Percentiles rank a stretch among this genome's conserved stretches.
Evolutionary conservation across 805 yeast genomes (phyloP).

Genomic region (Scheffersomyces spartinae): DNA sequence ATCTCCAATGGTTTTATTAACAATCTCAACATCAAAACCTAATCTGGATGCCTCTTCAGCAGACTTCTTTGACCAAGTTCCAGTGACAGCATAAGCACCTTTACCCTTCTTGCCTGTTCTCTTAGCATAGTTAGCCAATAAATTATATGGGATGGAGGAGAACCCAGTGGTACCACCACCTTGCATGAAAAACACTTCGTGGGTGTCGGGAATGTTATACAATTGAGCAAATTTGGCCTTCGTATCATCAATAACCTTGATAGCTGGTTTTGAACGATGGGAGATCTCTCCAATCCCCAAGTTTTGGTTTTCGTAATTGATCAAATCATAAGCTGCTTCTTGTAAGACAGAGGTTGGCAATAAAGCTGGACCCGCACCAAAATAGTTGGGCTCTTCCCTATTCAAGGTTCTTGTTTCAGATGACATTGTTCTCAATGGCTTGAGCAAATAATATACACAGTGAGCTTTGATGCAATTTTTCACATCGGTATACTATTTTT

Average conservation of each 20-base stretch:
- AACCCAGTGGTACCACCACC: constrained; percentile 98
- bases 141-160: constrained; percentile 74
- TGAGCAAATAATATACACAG: too few species aligned
- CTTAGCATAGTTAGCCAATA: constrained; percentile 64
- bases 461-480: too few species aligned
- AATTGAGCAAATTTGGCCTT: constrained; percentile 55
- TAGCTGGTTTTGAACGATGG: constrained; percentile 83
- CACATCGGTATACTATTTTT: too few species aligned
- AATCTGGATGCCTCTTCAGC: constrained; percentile 78
- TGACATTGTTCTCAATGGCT: too few species aligned
- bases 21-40: constrained; percentile 61
- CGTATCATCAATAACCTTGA: constrained; percentile 63
- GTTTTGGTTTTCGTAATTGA: constrained; percentile 58
- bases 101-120: constrained; percentile 65
- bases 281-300: constrained; percentile 94
- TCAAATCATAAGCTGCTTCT: constrained; percentile 76
- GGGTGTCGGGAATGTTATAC: constrained; percentile 75
- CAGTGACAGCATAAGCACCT: constrained; percentile 83
- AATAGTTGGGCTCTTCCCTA: constrained; percentile 68
- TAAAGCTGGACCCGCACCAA: constrained; percentile 98
- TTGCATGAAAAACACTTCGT: constrained; percentile 89
- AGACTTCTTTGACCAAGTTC: constrained; percentile 89
- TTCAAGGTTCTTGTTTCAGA: constrained; percentile 34
- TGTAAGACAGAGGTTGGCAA: constrained; percentile 76
- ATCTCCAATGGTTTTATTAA: constrained; percentile 56